Conservation (phyloP, 306 rosid genomes). For the Betula pendula region DNA sequence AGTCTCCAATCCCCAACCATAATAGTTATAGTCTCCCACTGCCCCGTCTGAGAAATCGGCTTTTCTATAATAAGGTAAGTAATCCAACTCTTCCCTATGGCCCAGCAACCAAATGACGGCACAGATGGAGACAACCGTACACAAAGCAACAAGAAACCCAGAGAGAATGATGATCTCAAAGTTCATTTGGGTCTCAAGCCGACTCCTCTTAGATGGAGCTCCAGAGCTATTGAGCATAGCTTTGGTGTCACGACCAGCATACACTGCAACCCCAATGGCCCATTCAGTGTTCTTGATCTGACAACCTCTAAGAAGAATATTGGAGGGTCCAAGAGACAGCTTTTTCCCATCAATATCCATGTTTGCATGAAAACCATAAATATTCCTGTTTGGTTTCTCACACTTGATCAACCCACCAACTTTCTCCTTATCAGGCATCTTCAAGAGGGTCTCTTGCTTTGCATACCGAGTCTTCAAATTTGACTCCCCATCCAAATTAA, state of each 20-base stretch:
- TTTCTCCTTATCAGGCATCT: conserved; percentile 56
- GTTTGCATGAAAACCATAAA: conserved; percentile 82
- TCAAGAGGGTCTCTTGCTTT: conserved; percentile 83
- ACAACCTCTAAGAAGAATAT: conserved; percentile 86
- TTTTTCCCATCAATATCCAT: conserved; percentile 78
- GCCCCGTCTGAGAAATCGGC: conserved; percentile 34
- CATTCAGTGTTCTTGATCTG: conserved; percentile 83
- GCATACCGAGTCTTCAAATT: conserved; percentile 94
- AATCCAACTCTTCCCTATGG: conserved; percentile 49
- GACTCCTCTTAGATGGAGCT: conserved; percentile 95
- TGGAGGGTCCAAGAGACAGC: conserved; percentile 89
- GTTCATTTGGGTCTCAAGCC: conserved; percentile 91
- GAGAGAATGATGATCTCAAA: conserved; percentile 81
- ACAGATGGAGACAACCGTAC: conserved; percentile 63
- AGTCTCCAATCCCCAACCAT: conserved; percentile 76
- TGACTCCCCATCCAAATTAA: conserved; percentile 91
- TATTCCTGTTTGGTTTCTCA: conserved; percentile 93
- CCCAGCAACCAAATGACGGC: conserved; percentile 80
- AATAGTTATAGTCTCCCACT: conserved; percentile 50
- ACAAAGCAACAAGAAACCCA: conserved; percentile 64
- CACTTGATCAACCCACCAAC: conserved; percentile 69
- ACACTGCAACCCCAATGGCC: conserved; percentile 85
- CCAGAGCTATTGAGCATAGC: conserved; percentile 93
- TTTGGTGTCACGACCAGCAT: conserved; percentile 90
- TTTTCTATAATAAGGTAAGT: conserved; percentile 70